Conservation (phyloP, 1,284 basidiomycete species). For the Blastosporella zonata region DNA sequence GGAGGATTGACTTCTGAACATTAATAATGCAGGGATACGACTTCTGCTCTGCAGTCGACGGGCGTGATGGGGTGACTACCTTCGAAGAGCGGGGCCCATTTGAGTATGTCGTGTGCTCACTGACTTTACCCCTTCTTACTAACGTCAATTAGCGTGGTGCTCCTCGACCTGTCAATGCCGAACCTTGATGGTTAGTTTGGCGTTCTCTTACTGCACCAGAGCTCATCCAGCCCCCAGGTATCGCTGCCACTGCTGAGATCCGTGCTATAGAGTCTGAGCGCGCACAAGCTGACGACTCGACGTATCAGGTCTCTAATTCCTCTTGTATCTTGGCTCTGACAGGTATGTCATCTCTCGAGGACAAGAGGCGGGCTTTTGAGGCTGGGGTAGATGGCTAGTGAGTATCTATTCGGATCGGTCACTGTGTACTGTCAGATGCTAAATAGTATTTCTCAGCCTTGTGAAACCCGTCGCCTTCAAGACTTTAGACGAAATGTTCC, state of each 20-base stretch:
- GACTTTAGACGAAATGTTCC: constrained; percentile 84
- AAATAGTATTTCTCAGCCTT: constrained; percentile 45
- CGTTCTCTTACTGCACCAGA: constrained; percentile 1
- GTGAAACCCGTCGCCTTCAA: constrained; percentile 92
- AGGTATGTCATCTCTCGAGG: constrained; percentile 89
- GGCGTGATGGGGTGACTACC: constrained; percentile 78
- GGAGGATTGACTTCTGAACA: background rate
- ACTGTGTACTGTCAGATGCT: background rate
- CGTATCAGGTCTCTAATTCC: constrained; percentile 21
- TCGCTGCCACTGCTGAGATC: constrained; percentile 83
- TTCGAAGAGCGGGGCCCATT: constrained; percentile 70
- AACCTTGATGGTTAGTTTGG: constrained; percentile 70
- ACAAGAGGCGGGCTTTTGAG: constrained; percentile 88
- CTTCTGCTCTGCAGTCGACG: constrained; percentile 78
- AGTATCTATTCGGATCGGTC: constrained; percentile 25
- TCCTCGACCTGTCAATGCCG: constrained; percentile 93
- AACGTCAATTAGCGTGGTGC: constrained; percentile 59
- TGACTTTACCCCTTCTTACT: constrained; percentile 11
- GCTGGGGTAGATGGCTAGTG: constrained; percentile 95
- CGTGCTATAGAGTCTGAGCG: constrained; percentile 71
- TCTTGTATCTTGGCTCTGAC: constrained; percentile 87
- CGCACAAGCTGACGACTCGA: constrained; percentile 19
- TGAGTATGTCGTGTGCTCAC: constrained; percentile 54
- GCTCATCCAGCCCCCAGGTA: constrained; percentile 40
- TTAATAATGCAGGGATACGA: constrained; percentile 62